These are phyloP conservation scores for Perkinsus chesapeaki DNA, from an alignment of 169 alveolate genomes.

Conservation along the genomic window DNA sequence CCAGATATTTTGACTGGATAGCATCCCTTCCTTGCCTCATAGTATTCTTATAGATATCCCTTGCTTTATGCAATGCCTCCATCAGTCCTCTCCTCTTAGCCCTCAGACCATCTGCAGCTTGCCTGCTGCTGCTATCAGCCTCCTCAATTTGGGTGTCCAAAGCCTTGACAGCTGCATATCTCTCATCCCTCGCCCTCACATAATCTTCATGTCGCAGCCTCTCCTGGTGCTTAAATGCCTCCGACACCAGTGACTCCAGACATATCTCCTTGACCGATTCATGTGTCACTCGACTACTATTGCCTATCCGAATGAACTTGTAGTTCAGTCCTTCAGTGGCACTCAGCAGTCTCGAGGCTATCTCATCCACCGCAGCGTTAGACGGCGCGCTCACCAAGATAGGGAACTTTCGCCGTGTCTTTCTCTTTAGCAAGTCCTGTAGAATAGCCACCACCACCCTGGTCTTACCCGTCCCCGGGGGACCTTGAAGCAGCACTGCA, in stretches of 20 bases:
- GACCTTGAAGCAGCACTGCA: slow-evolving; percentile 21
- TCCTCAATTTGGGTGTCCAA: background rate
- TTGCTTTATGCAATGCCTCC: background rate
- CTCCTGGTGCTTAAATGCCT: background rate
- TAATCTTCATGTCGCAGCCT: background rate
- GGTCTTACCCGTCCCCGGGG: slow-evolving; percentile 44
- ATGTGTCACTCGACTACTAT: background rate
- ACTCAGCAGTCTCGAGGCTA: slow-evolving; percentile 33
- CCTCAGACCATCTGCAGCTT: background rate
- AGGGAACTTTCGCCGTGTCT: background rate
- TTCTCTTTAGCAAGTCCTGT: background rate
- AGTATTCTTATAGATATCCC: background rate
- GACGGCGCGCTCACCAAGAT: slow-evolving; percentile 69
- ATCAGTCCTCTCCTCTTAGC: background rate
- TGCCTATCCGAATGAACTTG: background rate
- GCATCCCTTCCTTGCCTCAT: background rate
- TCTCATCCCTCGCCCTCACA: background rate
- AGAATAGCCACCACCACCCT: slow-evolving; percentile 2
- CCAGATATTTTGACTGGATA: background rate
- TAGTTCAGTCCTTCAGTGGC: background rate
- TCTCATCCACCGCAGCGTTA: slow-evolving; percentile 69
- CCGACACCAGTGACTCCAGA: background rate
- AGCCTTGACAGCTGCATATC: background rate
- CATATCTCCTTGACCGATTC: background rate
- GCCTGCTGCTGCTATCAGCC: background rate